Percentiles rank a stretch among this genome's conserved stretches.
phyloP scores from a whole-genome alignment of 768 basidiomycete species.

The Fomitopsis pulvina region DNA sequence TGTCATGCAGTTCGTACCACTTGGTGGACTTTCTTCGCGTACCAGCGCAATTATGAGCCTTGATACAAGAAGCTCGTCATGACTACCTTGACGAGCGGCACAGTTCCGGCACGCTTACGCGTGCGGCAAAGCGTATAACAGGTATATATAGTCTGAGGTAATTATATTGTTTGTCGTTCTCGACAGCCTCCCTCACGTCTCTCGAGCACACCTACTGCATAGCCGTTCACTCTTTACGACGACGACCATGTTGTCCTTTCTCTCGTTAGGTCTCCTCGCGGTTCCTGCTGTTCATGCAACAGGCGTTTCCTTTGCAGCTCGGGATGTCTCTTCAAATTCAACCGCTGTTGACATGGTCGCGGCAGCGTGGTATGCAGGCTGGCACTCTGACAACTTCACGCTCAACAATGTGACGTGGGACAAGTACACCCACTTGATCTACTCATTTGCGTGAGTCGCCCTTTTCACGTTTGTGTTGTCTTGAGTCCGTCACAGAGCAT shows the following conservation, averaged over 20 bases:
- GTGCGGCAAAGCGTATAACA: no score
- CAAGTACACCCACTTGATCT: slow-evolving; percentile 50
- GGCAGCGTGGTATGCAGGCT: slow-evolving; percentile 52
- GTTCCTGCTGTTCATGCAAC: slow-evolving; percentile 8
- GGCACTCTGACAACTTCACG: slow-evolving; percentile 35
- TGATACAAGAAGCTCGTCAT: no score
- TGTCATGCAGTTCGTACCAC: no score
- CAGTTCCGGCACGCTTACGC: no score
- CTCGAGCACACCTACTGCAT: neutral
- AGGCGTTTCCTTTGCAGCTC: slow-evolving; percentile 2
- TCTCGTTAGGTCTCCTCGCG: slow-evolving; percentile 7
- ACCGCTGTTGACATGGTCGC: slow-evolving; percentile 28
- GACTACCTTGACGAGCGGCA: no score
- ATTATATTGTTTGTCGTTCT: no score
- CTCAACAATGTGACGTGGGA: slow-evolving; percentile 43
- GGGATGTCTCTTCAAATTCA: slow-evolving; percentile 3
- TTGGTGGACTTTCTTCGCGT: no score
- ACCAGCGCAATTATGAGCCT: no score
- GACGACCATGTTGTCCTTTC: slow-evolving; percentile 12
- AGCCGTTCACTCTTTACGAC: neutral
- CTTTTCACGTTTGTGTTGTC: neutral
- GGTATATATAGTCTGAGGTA: no score
- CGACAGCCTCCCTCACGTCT: neutral
- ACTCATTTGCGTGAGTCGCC: slow-evolving; percentile 56
- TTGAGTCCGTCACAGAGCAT: no score